Evolutionary conservation across 352 stramenopile species (phyloP).

Genomic region (Saprolegnia parasitica): DNA sequence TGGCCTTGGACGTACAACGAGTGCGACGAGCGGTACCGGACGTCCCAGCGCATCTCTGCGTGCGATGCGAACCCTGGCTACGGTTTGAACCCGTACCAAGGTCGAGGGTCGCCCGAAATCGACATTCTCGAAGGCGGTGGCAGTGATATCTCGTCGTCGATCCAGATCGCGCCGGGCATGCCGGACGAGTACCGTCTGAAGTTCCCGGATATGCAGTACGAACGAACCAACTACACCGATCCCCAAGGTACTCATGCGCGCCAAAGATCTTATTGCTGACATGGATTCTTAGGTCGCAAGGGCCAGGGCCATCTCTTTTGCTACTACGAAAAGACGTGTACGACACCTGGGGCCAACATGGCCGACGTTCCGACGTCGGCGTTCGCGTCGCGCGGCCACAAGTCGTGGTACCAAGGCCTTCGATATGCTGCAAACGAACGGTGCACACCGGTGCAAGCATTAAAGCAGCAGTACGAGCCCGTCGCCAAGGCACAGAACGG

Average conservation of each 20-base stretch:
- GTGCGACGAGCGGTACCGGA: conserved; percentile 60
- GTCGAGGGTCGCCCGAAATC: conserved; percentile 92
- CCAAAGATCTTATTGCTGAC: no score
- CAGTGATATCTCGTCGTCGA: conserved; percentile 59
- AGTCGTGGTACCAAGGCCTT: conserved; percentile 44
- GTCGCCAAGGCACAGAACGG: conserved; percentile 23
- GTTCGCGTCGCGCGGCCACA: conserved; percentile 35
- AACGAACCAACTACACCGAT: conserved; percentile 7
- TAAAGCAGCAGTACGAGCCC: conserved; percentile 36
- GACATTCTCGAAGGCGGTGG: conserved; percentile 92
- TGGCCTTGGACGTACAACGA: conserved; percentile 95
- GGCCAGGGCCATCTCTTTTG: conserved; percentile 33
- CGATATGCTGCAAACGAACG: conserved; percentile 39
- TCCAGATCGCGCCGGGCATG: conserved; percentile 63
- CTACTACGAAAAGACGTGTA: conserved; percentile 41
- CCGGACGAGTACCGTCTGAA: conserved; percentile 44
- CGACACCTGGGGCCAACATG: conserved; percentile 41
- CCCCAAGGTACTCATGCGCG: no score
- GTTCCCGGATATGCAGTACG: conserved; percentile 8
- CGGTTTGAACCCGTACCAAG: conserved; percentile 83
- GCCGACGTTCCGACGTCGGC: conserved; percentile 34
- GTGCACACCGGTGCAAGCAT: conserved; percentile 30
- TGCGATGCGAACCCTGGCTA: conserved; percentile 89
- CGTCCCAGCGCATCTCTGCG: conserved; percentile 77
- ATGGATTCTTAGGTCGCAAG: no score